Evolutionary conservation across 1,139 yeast species (phyloP).

Genomic region (Ogataea hybrid): DNA sequence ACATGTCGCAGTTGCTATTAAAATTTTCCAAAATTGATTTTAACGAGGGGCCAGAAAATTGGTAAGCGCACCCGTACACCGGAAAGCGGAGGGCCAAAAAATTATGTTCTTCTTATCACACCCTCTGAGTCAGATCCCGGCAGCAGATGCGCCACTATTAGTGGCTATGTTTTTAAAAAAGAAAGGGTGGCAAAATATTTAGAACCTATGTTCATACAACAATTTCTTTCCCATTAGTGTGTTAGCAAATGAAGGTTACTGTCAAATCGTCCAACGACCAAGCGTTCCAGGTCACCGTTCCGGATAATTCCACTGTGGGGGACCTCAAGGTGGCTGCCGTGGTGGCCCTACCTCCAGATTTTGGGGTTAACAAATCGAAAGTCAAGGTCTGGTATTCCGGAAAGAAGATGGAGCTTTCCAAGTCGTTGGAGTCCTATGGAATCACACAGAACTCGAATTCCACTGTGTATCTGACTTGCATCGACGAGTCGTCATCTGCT

Average conservation of each 20-base stretch:
- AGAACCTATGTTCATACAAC: not conserved
- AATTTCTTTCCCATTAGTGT: not conserved
- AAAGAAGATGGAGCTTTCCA: constrained; percentile 39
- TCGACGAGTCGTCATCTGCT: constrained; percentile 23
- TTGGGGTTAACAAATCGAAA: constrained; percentile 23
- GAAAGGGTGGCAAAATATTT: constrained; percentile 18
- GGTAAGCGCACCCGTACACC: constrained; percentile 6
- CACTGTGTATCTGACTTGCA: constrained; percentile 45
- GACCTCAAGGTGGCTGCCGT: constrained; percentile 46
- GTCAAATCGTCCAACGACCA: constrained; percentile 27
- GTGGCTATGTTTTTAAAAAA: constrained; percentile 11
- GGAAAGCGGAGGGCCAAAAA: not conserved
- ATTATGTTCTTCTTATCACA: constrained; percentile 2
- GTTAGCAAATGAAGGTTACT: constrained; percentile 22
- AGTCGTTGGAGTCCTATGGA: constrained; percentile 28
- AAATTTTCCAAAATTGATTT: constrained; percentile 6
- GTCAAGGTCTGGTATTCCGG: constrained; percentile 54
- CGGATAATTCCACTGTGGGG: constrained; percentile 49
- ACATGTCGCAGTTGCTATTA: constrained; percentile 22
- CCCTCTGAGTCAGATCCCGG: constrained; percentile 1
- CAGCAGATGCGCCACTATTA: constrained; percentile 7
- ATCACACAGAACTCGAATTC: constrained; percentile 30
- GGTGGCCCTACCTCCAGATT: constrained; percentile 38
- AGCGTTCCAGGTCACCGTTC: constrained; percentile 40
- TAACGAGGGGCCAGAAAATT: not conserved